Base-by-base conservation (phyloP, 768 basidiomycete genomes). In the Russula sp. region DNA sequence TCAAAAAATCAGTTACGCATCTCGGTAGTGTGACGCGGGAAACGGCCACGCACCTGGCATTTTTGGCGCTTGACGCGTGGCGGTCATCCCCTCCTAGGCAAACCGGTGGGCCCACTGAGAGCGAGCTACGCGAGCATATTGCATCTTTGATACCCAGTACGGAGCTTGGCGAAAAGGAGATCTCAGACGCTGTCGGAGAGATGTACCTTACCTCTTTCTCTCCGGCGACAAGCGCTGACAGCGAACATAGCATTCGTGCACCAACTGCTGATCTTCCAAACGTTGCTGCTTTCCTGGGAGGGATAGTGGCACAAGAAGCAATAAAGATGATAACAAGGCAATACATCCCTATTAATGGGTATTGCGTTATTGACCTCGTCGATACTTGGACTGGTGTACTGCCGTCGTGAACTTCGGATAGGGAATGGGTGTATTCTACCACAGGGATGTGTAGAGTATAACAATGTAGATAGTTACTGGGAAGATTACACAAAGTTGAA, bases 311-410 rank as follows among this genome's bases (percentile, higher is more conserved):
- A 28, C 97, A 99, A 70, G 97, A 99, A 73, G 86, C 87, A 7
- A 98, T 98, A 81, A 98, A 99, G 81, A 81, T 98, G 76, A 88
- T 96, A 71, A 99, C 96, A 62, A 87, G 85, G 71, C 97, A 99
- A 75, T 99, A 99, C 73, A 82, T 95, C 16, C 95, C 97, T 9
- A 82, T 96, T 67, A 84, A 88, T 65, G 91, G 92, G 16, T 88
- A 88, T 68, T 91, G 89, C 69, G 80, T 92, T 26, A 78, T 96
- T 54, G 94, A 98, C 76, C 81, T 97, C 66, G 80, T 92, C 32
- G 89, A 89, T 57, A 86, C 85, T 22, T 88, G 84, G 86, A 90
- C 90, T 6, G 88, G 87, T 14, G 69, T 78, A 30, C 75, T 87
- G 32, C 74, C 40, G 10, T 65, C 59, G 20, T 67, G 55, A 65